Conservation (phyloP, 768 basidiomycete genomes). For the Psilocybe subaeruginosa region DNA sequence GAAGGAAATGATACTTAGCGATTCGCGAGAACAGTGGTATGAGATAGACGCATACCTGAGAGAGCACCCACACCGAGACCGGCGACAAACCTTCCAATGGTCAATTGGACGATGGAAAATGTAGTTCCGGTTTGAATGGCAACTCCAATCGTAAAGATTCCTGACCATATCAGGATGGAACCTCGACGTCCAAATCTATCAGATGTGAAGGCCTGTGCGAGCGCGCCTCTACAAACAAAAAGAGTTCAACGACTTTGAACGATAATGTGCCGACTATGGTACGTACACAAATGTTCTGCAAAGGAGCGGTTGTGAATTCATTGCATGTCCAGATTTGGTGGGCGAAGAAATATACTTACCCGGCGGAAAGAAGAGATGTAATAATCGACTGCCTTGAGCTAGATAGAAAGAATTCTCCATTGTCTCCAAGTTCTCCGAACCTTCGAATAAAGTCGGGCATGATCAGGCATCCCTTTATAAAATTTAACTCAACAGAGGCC, state of each 20-base stretch:
- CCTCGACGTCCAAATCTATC: constrained; percentile 73
- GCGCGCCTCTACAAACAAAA: constrained; percentile 49
- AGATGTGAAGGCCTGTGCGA: constrained; percentile 74
- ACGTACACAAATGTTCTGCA: constrained; percentile 57
- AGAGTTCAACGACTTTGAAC: constrained; percentile 1
- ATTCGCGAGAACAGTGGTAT: neutral
- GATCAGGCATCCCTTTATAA: constrained; percentile 68
- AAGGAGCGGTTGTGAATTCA: neutral
- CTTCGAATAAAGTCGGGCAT: constrained; percentile 77
- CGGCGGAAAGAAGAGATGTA: constrained; percentile 77
- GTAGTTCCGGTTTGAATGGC: constrained; percentile 71
- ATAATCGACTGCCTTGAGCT: constrained; percentile 75
- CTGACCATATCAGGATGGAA: constrained; percentile 78
- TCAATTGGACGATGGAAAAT: constrained; percentile 64
- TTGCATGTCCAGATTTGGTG: neutral
- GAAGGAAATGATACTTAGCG: constrained; percentile 6
- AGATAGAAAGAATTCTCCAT: constrained; percentile 56
- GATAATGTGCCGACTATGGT: neutral
- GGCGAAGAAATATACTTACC: constrained; percentile 39
- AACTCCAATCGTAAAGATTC: constrained; percentile 70
- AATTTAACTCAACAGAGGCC: neutral
- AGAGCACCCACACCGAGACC: constrained; percentile 80
- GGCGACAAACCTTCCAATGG: constrained; percentile 73
- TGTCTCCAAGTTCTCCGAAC: constrained; percentile 55
- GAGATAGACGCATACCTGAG: constrained; percentile 48